These are phyloP conservation scores for Bonnemaisonia californica DNA, from an alignment of 31 red algal genomes.

Conservation along the genomic window DNA sequence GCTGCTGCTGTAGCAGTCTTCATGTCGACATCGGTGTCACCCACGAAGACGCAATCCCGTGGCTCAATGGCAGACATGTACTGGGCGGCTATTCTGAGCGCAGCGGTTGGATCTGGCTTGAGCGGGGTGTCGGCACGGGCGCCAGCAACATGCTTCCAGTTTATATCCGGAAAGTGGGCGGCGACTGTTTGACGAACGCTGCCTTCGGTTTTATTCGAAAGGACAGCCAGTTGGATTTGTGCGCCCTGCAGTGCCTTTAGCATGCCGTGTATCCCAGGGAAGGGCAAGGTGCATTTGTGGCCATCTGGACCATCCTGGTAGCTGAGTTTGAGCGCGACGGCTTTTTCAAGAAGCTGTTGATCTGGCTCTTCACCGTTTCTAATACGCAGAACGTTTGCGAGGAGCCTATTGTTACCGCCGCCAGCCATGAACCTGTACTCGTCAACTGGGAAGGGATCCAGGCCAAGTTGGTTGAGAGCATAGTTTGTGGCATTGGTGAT, in stretches of 20 bases:
- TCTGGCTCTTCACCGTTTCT: not conserved
- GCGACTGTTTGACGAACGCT: constrained; percentile 20
- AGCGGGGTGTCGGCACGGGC: constrained; percentile 36
- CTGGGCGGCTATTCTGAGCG: constrained; percentile 6
- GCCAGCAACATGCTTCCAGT: constrained; percentile 42
- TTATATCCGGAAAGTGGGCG: constrained; percentile 19
- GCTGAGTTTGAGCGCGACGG: constrained; percentile 26
- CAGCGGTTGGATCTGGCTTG: constrained; percentile 55
- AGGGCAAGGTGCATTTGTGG: constrained; percentile 30
- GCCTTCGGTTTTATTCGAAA: constrained; percentile 60
- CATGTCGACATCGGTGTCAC: constrained; percentile 70
- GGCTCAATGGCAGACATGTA: constrained; percentile 21
- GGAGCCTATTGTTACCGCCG: constrained; percentile 32
- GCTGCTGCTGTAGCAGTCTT: constrained; percentile 47
- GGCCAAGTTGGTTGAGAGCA: constrained; percentile 35
- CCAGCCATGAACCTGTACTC: constrained; percentile 33
- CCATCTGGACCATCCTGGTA: constrained; percentile 21
- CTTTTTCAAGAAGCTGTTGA: constrained; percentile 1
- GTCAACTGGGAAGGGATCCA: not conserved
- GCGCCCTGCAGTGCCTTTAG: constrained; percentile 9
- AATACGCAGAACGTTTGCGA: not conserved
- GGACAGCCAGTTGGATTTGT: constrained; percentile 36
- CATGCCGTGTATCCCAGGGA: constrained; percentile 49
- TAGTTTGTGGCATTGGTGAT: constrained; percentile 48
- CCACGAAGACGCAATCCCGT: constrained; percentile 38